Evolutionary conservation across 192 early-diverging fungal species (phyloP).

Genomic region (Spizellomyces punctatus): DNA sequence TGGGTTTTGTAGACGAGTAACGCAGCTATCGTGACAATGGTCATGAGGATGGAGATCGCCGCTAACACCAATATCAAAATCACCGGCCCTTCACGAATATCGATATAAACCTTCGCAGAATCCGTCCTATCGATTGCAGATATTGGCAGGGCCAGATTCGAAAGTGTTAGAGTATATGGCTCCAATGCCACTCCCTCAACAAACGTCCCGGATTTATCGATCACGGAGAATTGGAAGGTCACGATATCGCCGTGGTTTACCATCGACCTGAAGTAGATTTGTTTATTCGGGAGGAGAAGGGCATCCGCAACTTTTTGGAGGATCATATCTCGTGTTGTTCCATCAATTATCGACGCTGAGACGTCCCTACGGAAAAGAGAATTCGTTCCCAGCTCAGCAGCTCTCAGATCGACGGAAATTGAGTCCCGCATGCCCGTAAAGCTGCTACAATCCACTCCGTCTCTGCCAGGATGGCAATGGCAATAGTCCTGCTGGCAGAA

Average conservation of each 20-base stretch:
- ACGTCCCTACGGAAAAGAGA: too few species aligned
- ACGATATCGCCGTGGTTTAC: neutral
- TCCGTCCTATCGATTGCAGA: neutral
- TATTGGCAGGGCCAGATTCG: neutral
- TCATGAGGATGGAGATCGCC: neutral
- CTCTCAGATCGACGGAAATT: too few species aligned
- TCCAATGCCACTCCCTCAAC: neutral
- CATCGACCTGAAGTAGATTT: neutral
- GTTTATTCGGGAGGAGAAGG: neutral
- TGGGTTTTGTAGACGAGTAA: neutral
- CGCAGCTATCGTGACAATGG: neutral
- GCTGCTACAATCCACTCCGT: too few species aligned
- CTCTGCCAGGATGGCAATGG: neutral
- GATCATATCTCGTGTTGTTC: too few species aligned
- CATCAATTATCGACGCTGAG: too few species aligned
- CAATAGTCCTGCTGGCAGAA: neutral
- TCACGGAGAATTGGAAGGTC: conserved; percentile 11
- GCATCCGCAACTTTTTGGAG: neutral
- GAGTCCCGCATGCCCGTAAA: too few species aligned
- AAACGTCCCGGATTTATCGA: neutral
- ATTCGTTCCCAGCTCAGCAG: too few species aligned
- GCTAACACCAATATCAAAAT: conserved; percentile 14
- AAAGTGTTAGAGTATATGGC: neutral
- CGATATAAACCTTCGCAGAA: neutral
- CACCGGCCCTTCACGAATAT: neutral